Base-by-base conservation (phyloP, 2,329 filamentous ascomycete genomes). In the Colletotrichum neosansevieriae region DNA sequence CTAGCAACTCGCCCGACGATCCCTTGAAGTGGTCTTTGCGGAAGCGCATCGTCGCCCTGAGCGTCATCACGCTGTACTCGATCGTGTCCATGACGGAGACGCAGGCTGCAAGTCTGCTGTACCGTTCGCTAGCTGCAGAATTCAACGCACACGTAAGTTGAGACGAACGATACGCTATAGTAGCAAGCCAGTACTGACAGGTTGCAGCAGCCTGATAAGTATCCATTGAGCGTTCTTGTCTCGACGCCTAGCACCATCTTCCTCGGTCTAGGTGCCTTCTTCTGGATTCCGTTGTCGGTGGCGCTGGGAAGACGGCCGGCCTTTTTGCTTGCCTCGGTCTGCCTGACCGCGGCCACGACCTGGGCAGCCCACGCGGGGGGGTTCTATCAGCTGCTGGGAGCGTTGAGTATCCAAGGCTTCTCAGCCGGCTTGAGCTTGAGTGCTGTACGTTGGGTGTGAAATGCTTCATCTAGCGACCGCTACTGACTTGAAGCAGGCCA, bases 261-360 rank as follows among this genome's bases (percentile, higher is more conserved):
- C 59, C 76, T 78, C 72, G 78, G 77, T 6, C 59, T 80, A 5
- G 79, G 79, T 1, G 75, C 75, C 32, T 72, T 81, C 17, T 45
- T 80, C 5, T 81, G 78, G 77, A 76, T 80, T 6, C 79, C 78
- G 3, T 50, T 81, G 4, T 77, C 77, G 3, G 70, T 80, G 9
- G 77, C 77, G 0, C 61, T 81, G 44, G 80, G 80, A 3, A 74
- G 79, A 21, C 74, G 80, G 10, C 79, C 79, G 0, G 76, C 78
- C 15, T 69, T 69, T 0, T 75, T 81, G 12, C 63, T 81, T 4
- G 58, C 77, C 1, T 76, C 74, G 2, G 59, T 53, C 15, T 57
- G 19, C 19, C 15, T 66, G 47, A 66, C 42, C n/a, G 13, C 69
- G 15, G 34, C 68, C 17, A 67, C 77, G 0, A 11, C 74, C 1